Evolutionary conservation across 1,284 basidiomycete species (phyloP).

Genomic region (Bjerkandera adusta): DNA sequence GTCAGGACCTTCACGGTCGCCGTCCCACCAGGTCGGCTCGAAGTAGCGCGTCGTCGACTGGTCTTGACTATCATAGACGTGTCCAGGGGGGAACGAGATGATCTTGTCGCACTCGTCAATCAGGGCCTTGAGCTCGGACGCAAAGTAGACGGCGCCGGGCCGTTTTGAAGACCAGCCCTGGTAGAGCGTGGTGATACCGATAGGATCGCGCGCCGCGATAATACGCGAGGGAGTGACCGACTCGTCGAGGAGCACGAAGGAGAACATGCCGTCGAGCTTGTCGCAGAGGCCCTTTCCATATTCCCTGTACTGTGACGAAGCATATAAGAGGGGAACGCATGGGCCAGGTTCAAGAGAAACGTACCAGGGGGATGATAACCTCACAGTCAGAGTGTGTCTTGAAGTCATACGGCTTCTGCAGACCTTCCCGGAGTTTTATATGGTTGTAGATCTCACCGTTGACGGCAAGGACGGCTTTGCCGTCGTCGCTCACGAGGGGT

Average conservation of each 20-base stretch:
- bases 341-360: slow-evolving; percentile 14
- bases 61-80: slow-evolving; percentile 87
- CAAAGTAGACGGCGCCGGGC: slow-evolving; percentile 88
- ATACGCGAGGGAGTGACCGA: slow-evolving; percentile 86
- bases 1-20: slow-evolving; percentile 61
- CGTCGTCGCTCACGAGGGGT: slow-evolving; percentile 88
- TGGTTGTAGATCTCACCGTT: slow-evolving; percentile 99
- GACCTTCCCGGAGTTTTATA: slow-evolving; percentile 71
- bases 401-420: slow-evolving; percentile 74
- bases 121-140: slow-evolving; percentile 95
- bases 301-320: slow-evolving; percentile 91
- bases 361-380: slow-evolving; percentile 89
- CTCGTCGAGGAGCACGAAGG: slow-evolving; percentile 95
- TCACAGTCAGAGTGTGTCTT: slow-evolving; percentile 99
- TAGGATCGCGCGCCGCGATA: slow-evolving; percentile 95
- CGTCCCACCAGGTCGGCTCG: slow-evolving; percentile 84
- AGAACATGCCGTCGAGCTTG: slow-evolving; percentile 98
- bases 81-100: slow-evolving; percentile 95
- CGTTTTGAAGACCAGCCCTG: slow-evolving; percentile 89
- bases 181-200: slow-evolving; percentile 98
- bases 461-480: slow-evolving; percentile 85
- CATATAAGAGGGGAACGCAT: slow-evolving; percentile 2
- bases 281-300: slow-evolving; percentile 74
- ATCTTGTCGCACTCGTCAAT: slow-evolving; percentile 94
- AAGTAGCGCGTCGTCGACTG: slow-evolving; percentile 81